Evolutionary conservation across 768 basidiomycete species (phyloP).

Genomic region (Suillus spraguei): DNA sequence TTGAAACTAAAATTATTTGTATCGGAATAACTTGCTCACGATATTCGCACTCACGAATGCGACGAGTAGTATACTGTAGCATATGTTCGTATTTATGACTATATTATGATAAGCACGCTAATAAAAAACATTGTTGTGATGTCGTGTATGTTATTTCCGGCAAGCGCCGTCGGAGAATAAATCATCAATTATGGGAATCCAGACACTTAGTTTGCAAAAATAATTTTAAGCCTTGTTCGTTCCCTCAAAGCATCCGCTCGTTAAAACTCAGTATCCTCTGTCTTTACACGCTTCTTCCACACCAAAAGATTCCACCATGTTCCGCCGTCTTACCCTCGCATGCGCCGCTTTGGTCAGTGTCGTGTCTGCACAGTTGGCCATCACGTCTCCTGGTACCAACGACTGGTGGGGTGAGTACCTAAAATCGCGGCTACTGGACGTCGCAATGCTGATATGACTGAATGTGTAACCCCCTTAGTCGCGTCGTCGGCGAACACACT

Average conservation of each 20-base stretch:
- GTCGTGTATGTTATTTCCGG: neutral
- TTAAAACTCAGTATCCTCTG: constrained; percentile 20
- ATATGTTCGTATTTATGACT: constrained; percentile 13
- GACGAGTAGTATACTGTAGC: constrained; percentile 9
- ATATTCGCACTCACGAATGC: neutral
- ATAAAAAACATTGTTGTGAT: neutral
- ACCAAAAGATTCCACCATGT: constrained; percentile 31
- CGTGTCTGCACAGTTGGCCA: constrained; percentile 43
- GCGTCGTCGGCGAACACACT: constrained; percentile 58
- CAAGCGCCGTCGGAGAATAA: constrained; percentile 29
- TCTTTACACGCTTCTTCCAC: constrained; percentile 14
- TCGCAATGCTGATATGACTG: neutral
- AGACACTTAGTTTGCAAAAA: neutral
- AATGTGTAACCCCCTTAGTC: constrained; percentile 39
- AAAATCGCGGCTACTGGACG: neutral
- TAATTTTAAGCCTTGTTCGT: constrained; percentile 18
- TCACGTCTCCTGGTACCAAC: constrained; percentile 47
- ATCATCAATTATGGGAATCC: constrained; percentile 12
- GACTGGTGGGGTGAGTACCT: constrained; percentile 63
- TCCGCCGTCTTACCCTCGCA: constrained; percentile 34
- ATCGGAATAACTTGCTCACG: constrained; percentile 2
- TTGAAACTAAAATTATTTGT: constrained; percentile 2
- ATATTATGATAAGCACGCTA: constrained; percentile 8
- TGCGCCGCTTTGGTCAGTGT: constrained; percentile 41
- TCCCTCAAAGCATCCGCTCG: constrained; percentile 20